A percentile compares a stretch with the other conserved stretches of the same genome.
phyloP scores from a whole-genome alignment of 345 rosid genomes.

The Salix koriyanagi region DNA sequence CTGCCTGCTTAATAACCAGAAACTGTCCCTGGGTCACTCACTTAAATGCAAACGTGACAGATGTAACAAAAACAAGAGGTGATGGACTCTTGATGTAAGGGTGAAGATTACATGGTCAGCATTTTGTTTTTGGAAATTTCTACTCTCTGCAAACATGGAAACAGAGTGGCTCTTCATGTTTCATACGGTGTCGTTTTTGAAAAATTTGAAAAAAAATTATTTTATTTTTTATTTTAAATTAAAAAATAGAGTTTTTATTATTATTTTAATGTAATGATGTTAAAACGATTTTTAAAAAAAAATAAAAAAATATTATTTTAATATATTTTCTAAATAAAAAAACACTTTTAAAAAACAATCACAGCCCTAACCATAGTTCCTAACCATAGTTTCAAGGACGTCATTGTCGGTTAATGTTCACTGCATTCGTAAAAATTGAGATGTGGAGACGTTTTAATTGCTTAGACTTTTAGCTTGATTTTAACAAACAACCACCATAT shows the following conservation, averaged over 20 bases:
- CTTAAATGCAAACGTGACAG: constrained; percentile 33
- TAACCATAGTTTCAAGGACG: not conserved
- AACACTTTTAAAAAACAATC: too few relatives aligned
- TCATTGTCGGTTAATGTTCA: not conserved
- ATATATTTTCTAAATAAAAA: too few relatives aligned
- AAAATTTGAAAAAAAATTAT: too few relatives aligned
- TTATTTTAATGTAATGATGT: too few relatives aligned
- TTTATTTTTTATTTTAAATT: too few relatives aligned
- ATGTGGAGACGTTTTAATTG: not conserved
- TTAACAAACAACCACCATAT: constrained; percentile 35
- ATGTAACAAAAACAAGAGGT: constrained; percentile 6
- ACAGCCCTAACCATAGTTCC: too few relatives aligned
- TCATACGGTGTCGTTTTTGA: too few relatives aligned
- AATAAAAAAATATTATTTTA: too few relatives aligned
- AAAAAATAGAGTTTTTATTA: too few relatives aligned
- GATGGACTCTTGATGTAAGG: not conserved
- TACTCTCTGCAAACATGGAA: not conserved
- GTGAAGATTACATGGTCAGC: not conserved
- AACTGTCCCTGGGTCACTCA: constrained; percentile 35
- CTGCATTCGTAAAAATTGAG: not conserved
- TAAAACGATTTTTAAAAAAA: too few relatives aligned
- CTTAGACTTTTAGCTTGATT: constrained; percentile 8
- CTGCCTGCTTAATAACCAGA: constrained; percentile 22
- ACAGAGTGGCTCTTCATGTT: not conserved
- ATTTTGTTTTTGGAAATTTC: not conserved